A percentile compares a stretch with the other conserved stretches of the same genome.
Evolutionary conservation across 202 grass and related monocot species (phyloP).

Genomic region (Zoysia matrella): DNA sequence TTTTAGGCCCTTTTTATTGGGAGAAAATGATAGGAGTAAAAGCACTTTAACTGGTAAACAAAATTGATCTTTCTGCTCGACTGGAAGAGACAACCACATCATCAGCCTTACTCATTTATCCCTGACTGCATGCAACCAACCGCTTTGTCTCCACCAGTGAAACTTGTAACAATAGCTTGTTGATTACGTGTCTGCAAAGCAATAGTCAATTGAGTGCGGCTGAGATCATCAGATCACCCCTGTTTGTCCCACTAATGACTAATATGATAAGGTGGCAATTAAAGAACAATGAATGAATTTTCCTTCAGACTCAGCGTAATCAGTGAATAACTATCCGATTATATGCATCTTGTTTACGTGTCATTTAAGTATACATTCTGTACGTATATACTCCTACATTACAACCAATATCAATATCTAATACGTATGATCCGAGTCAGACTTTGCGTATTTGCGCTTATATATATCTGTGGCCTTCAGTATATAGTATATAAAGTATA

Average conservation of each 20-base stretch:
- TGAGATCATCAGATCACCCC: no score
- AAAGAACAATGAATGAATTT: no score
- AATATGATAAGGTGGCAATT: no score
- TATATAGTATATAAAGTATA: background rate
- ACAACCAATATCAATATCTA: background rate
- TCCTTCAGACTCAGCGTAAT: no score
- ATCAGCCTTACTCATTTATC: background rate
- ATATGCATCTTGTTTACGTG: background rate
- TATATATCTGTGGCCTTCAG: background rate
- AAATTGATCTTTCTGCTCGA: constrained; percentile 32
- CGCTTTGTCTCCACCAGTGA: constrained; percentile 7
- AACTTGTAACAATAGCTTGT: constrained; percentile 9
- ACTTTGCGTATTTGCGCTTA: background rate
- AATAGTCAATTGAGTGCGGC: background rate
- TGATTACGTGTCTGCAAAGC: constrained; percentile 19
- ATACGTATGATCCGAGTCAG: constrained; percentile 4
- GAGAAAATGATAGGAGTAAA: constrained; percentile 54
- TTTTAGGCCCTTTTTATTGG: constrained; percentile 23
- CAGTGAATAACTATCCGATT: no score
- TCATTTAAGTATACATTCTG: background rate
- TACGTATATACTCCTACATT: background rate
- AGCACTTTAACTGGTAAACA: constrained; percentile 6
- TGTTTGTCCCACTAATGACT: no score
- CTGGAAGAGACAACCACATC: constrained; percentile 41
- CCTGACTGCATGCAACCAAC: constrained; percentile 16